Base-by-base conservation (phyloP, 2,329 filamentous ascomycete species). In the Xylariaceae sp. region DNA sequence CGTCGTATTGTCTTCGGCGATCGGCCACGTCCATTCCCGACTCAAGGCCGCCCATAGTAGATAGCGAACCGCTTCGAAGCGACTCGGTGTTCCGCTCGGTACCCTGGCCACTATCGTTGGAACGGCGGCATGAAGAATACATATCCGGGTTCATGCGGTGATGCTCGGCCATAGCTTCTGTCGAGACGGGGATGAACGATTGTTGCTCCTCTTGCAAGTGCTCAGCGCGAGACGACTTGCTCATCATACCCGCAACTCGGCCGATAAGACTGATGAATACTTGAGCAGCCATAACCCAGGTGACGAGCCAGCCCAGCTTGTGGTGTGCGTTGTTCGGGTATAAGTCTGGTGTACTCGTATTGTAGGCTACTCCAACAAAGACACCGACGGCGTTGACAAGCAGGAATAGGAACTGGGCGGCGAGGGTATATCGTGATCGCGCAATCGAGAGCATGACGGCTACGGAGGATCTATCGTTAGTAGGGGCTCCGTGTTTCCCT, bases 271-370 rank as follows among this genome's bases (percentile, higher is more conserved):
- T 83, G 71, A 96, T 77, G 45, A 88, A 68, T 13, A 88, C 80
- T 76, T 96, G 93, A 0, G 82, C 85, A 55, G 80, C 80, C 9
- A 89, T 80, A 3, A 92, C 78, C 79, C 84, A 88, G 2, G 88
- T 93, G 35, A 88, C 81, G 48, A 90, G 79, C 93, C 93, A 97
- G 57, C 92, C 92, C 49, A 93, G 81, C 73, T 89, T 92, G 76
- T 92, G 87, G 73, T 97, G 92, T n/a, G 88, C 84, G 71, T 96
- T 96, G 71, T 89, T 87, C 37, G 86, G 86, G 72, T 96, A 97
- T 18, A 97, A 77, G 70, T 96, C 90, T 0, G 92, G 91, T 0
- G 91, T 96, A 64, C 83, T 85, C 59, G 82, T 80, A 72, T 94
- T 91, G 78, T 96, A 96, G 39, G 90, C 76, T 53, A 83, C 80